Evolutionary conservation across 192 early-diverging fungal species (phyloP), one percentile per base, ranked within the genome.

Genomic region (Entophlyctis luteolus): DNA sequence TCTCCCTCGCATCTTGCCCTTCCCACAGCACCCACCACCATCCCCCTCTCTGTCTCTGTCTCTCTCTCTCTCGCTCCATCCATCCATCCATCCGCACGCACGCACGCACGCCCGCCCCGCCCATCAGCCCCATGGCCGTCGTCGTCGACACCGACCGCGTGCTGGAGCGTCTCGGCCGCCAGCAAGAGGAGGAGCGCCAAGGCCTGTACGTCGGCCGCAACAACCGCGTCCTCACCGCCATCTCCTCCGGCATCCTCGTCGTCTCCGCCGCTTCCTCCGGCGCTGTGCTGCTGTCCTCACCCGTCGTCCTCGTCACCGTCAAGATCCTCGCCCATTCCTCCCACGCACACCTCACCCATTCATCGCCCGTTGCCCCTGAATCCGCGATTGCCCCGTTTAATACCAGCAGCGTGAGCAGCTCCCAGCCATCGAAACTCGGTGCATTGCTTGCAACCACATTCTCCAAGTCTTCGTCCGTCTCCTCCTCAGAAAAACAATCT

Each of bases 281-380:
- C 39, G 39, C 39, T n/a, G 23, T 16, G 5, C 60, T 46, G n/a
- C 31, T 62, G 6, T 5, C 5, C 12, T 3, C 60, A 4, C 47
- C 47, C 6, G 47, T 62, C 4, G 32, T 32, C 3, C 47, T 62
- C 4, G 6, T 62, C 18, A 62, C 60, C 45, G n/a, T 62, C 45
- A 62, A 62, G 46, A 47, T 62, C 4, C 60, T 62, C 28, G 31
- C 23, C 46, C 18, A 25, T 18, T 12, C 33, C 4, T 4, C 36
- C 2, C 18, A 34, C 10, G n/a, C 8, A 39, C 8, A 36, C 37
- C 4, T 25, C 10, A 12, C 6, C 31, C 27, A 25, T 23, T 2
- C 33, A 8, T 14, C 36, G 2, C 6, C 58, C 10, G n/a, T 10
- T 20, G 10, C 27, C 37, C 10, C 29, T 59, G 20, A 42, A 34